Percentiles rank a stretch among this genome's conserved stretches.
These are phyloP conservation scores for Phytophthora brassicae DNA, from an alignment of 352 stramenopile genomes.

Conservation along the genomic window DNA sequence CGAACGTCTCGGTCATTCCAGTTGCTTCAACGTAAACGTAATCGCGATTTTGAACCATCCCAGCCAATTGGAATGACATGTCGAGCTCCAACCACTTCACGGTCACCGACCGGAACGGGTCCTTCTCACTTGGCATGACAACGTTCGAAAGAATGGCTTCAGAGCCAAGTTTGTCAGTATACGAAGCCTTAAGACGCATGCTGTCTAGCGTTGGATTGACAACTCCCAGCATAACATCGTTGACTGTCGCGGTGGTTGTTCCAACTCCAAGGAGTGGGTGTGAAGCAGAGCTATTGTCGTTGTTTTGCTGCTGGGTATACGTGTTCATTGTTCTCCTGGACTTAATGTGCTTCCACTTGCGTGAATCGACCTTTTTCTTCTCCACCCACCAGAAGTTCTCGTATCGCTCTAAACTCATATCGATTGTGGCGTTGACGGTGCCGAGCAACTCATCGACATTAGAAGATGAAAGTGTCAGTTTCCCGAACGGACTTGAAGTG, in stretches of 20 bases:
- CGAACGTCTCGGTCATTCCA: conserved; percentile 5
- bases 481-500: conserved; percentile 17
- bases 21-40: conserved; percentile 29
- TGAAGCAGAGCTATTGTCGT: neutral
- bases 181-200: conserved; percentile 31
- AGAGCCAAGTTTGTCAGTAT: conserved; percentile 17
- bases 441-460: conserved; percentile 7
- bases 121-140: conserved; percentile 17
- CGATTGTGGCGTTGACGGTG: conserved; percentile 9
- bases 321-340: conserved; percentile 6
- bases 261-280: conserved; percentile 20
- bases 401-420: conserved; percentile 11
- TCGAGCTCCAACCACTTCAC: conserved; percentile 42
- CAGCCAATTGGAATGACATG: conserved; percentile 20
- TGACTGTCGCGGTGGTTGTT: conserved; percentile 8
- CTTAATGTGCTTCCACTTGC: conserved; percentile 23
- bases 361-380: conserved; percentile 17
- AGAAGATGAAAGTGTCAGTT: conserved; percentile 7
- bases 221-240: conserved; percentile 32
- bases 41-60: conserved; percentile 27
- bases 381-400: conserved; percentile 21
- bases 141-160: conserved; percentile 22
- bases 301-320: conserved; percentile 13
- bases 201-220: conserved; percentile 17
- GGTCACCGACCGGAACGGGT: conserved; percentile 28